phyloP scores from a whole-genome alignment of 768 basidiomycete genomes.

The Rubroboletus pulcherrimus region DNA sequence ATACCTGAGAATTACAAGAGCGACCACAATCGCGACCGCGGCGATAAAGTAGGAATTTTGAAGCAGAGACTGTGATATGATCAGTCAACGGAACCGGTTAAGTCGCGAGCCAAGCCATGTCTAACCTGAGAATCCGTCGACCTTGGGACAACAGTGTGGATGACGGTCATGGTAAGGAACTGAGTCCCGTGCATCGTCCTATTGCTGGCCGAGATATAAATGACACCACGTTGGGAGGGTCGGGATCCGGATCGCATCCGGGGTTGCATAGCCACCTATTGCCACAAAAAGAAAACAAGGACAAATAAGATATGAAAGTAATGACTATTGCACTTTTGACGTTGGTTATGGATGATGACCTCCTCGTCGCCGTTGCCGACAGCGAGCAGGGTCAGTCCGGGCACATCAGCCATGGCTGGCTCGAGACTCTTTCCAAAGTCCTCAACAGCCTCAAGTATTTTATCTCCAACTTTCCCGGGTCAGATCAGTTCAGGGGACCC shows the following conservation, averaged over 20 bases:
- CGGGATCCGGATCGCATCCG: too few relatives aligned
- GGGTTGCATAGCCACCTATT: slow-evolving; percentile 1
- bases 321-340: neutral
- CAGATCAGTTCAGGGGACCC: slow-evolving; percentile 38
- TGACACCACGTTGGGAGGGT: too few relatives aligned
- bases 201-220: neutral
- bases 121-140: slow-evolving; percentile 15
- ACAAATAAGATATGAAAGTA: slow-evolving; percentile 11
- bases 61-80: slow-evolving; percentile 13
- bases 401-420: slow-evolving; percentile 24
- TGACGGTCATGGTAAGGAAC: slow-evolving; percentile 5
- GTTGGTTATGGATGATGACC: slow-evolving; percentile 31
- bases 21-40: slow-evolving; percentile 7
- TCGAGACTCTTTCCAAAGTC: slow-evolving; percentile 33
- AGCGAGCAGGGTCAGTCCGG: slow-evolving; percentile 30
- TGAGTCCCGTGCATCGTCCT: neutral
- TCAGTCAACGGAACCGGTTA: neutral
- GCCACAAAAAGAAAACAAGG: slow-evolving; percentile 25
- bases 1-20: slow-evolving; percentile 22
- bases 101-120: neutral
- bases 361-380: slow-evolving; percentile 32
- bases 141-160: slow-evolving; percentile 2
- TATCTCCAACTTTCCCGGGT: slow-evolving; percentile 30
- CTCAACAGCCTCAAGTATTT: slow-evolving; percentile 32
- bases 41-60: slow-evolving; percentile 26